phyloP scores from a whole-genome alignment of 2,329 filamentous ascomycete species.

The Monilinia laxa region DNA sequence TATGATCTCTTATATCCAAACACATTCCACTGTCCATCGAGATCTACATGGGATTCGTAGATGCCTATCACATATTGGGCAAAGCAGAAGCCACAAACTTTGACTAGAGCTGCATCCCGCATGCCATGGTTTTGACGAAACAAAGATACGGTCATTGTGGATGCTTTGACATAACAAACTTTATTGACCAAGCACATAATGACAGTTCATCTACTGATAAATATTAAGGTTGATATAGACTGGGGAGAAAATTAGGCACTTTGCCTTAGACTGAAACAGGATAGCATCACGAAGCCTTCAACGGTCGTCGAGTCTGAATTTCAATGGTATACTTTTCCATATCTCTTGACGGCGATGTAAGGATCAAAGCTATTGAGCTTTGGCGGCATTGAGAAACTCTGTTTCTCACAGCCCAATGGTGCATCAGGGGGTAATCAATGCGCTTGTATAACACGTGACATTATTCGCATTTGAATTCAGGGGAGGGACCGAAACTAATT shows the following conservation, averaged over 20 bases:
- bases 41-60: not conserved
- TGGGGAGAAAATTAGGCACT: not conserved
- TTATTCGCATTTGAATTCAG: not conserved
- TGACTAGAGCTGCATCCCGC: not conserved
- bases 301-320: not conserved
- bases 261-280: not conserved
- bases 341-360: not conserved
- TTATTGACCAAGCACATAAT: conserved; percentile 1
- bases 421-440: conserved; percentile 16
- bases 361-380: not conserved
- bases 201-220: conserved; percentile 4
- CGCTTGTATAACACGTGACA: conserved; percentile 4
- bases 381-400: not conserved
- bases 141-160: not conserved
- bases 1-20: conserved; percentile 10
- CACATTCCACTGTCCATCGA: not conserved
- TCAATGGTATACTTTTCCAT: not conserved
- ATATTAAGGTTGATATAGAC: not conserved
- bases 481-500: conserved; percentile 1
- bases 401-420: not conserved
- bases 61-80: not conserved
- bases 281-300: not conserved
- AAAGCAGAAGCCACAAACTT: not conserved
- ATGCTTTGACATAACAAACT: not conserved
- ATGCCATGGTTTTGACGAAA: not conserved